Evolutionary conservation across 495 filamentous ascomycete genomes (phyloP).

Genomic region (Xylaria curta): DNA sequence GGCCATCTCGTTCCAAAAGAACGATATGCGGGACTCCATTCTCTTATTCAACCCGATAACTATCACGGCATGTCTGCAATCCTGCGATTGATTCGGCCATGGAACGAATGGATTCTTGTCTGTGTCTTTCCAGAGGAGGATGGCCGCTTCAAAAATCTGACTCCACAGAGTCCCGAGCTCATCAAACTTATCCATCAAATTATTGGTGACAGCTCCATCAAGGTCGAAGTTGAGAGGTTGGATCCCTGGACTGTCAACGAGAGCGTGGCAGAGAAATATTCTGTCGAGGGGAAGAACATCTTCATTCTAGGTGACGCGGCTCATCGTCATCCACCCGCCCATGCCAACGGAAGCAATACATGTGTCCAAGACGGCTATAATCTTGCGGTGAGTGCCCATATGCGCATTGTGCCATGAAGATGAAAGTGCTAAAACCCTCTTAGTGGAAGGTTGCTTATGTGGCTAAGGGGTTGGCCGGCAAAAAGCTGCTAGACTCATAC

Average conservation of each 20-base stretch:
- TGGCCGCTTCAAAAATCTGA: constrained; percentile 34
- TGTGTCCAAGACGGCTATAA: constrained; percentile 64
- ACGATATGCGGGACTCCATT: constrained; percentile 60
- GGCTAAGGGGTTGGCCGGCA: constrained; percentile 45
- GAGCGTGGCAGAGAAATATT: constrained; percentile 52
- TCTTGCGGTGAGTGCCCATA: constrained; percentile 42
- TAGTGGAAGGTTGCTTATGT: constrained; percentile 62
- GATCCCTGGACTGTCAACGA: constrained; percentile 62
- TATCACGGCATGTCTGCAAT: constrained; percentile 51
- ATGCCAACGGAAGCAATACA: constrained; percentile 60
- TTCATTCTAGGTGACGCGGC: constrained; percentile 62
- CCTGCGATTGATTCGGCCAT: constrained; percentile 61
- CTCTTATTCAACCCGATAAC: constrained; percentile 57
- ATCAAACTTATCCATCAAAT: constrained; percentile 45
- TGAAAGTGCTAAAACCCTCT: neutral
- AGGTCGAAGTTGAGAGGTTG: constrained; percentile 51
- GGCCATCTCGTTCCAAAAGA: constrained; percentile 47
- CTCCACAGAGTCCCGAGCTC: constrained; percentile 50
- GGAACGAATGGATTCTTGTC: constrained; percentile 64
- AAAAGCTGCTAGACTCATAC: constrained; percentile 56
- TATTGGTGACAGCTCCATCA: constrained; percentile 56
- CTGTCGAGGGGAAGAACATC: constrained; percentile 23
- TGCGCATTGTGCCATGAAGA: neutral
- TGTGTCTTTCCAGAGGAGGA: constrained; percentile 49
- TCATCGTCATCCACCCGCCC: constrained; percentile 59